Evolutionary conservation across 73 alveolate species (phyloP), one percentile per base, ranked within the genome.

Genomic region (Tetrahymena elliotti): DNA sequence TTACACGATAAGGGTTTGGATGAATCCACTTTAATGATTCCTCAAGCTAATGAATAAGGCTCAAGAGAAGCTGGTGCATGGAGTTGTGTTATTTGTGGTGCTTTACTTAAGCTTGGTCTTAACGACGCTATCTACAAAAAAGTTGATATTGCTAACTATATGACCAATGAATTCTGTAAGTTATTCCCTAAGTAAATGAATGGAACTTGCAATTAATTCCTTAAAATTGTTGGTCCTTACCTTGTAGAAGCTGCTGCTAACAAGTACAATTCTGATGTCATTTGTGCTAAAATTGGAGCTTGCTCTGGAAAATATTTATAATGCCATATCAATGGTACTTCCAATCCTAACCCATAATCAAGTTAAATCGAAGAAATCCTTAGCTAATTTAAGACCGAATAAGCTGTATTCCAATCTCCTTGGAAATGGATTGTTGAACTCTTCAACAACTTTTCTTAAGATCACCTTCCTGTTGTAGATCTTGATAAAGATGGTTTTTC

Each of bases 401-500:
- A n/a, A n/a, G 38, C 88, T 68, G 88, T 68, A n/a, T 68, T 68
- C 88, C 88, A 84, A 84, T 84, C 53, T 27, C 94, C 94, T 38
- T 84, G 94, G 94, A 18, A 84, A 38, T 84, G 94, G 94, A 84
- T 84, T 40, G 34, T 40, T 22, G 94, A 84, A 10, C 82, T 84
- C 20, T 38, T 84, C 31, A 84, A 84, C 35, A 84, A 40, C 38
- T 84, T 84, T 11, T 20, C 94, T 22, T 11, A 41, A 24, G 95
- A 93, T 9, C 95, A 93, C 36, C 41, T 39, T 35, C 95, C 95
- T 35, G 34, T 39, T 7, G 53, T 93, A 22, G 95, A 93, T 24
- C 93, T 39, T 13, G 95, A 93, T 93, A 83, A 83, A 15, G 95
- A 93, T 24, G 83, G 41, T 35, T 93, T 93, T 33, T 93, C 95